A percentile compares a stretch with the other conserved stretches of the same genome.
phyloP scores from a whole-genome alignment of 1,284 basidiomycete genomes.

The Pyrrhoderma lamaoense region DNA sequence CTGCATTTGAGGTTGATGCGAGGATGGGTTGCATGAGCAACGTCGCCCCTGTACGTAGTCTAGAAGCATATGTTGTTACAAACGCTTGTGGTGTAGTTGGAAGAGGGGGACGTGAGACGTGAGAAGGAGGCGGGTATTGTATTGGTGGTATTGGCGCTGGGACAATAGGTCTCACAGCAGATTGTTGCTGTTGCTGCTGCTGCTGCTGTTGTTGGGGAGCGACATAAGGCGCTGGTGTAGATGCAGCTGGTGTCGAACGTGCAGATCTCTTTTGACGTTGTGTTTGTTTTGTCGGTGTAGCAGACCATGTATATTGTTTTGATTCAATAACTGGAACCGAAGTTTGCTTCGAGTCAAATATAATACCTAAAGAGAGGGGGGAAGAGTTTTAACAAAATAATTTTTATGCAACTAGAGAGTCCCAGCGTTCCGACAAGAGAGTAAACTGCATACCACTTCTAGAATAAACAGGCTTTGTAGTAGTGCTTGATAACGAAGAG shows the following conservation, averaged over 20 bases:
- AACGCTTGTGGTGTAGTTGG: conserved; percentile 65
- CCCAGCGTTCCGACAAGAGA: no score
- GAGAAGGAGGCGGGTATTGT: conserved; percentile 15
- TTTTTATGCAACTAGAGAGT: no score
- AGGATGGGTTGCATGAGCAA: conserved; percentile 88
- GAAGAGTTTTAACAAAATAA: no score
- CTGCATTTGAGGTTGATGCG: conserved; percentile 29
- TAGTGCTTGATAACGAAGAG: conserved; percentile 41
- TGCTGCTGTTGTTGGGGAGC: conserved; percentile 12
- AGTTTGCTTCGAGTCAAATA: conserved; percentile 17
- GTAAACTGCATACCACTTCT: not conserved
- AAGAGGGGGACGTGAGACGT: conserved; percentile 43
- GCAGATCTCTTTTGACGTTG: not conserved
- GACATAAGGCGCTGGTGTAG: conserved; percentile 11
- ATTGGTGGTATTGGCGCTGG: conserved; percentile 25
- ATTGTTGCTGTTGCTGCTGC: conserved; percentile 13
- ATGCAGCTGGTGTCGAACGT: conserved; percentile 7
- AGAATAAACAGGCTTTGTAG: conserved; percentile 33
- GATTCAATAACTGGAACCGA: conserved; percentile 11
- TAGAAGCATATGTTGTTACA: conserved; percentile 81
- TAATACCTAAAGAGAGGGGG: conserved; percentile 30
- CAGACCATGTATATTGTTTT: conserved; percentile 14
- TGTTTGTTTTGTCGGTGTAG: not conserved
- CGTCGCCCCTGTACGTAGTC: conserved; percentile 88
- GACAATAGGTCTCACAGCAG: conserved; percentile 15